A percentile compares a stretch with the other conserved stretches of the same genome.
These are phyloP conservation scores for Aegilops sharonensis DNA, from an alignment of 176 grass and related monocot genomes.

Conservation along the genomic window DNA sequence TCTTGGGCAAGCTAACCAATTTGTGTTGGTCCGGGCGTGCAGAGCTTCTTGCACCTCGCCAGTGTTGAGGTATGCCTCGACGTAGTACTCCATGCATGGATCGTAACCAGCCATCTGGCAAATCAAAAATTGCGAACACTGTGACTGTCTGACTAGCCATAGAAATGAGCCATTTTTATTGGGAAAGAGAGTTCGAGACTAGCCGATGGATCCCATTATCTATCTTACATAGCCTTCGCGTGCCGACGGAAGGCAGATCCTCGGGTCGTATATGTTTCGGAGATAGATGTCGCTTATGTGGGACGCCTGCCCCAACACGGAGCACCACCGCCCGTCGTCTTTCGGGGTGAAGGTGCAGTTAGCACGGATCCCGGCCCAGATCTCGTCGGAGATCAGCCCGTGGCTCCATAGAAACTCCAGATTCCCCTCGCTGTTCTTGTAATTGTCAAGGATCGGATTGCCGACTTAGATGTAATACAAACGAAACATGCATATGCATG, in stretches of 20 bases:
- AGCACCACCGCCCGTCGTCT: background rate
- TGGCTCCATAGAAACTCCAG: conserved; percentile 52
- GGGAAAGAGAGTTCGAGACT: too few species aligned
- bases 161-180: too few species aligned
- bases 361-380: conserved; percentile 24
- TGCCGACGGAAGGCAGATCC: conserved; percentile 28
- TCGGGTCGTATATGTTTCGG: conserved; percentile 45
- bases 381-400: conserved; percentile 44
- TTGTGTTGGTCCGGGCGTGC: conserved; percentile 19
- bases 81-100: conserved; percentile 25
- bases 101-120: conserved; percentile 35
- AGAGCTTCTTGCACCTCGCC: conserved; percentile 40
- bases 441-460: conserved; percentile 35
- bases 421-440: conserved; percentile 6
- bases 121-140: background rate
- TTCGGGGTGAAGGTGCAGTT: conserved; percentile 36
- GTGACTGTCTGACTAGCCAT: background rate
- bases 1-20: conserved; percentile 20
- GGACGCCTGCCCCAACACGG: background rate
- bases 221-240: conserved; percentile 13
- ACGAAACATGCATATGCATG: background rate
- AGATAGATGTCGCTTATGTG: background rate
- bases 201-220: background rate
- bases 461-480: conserved; percentile 23
- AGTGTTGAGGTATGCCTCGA: conserved; percentile 29